Base-by-base conservation (phyloP, 1,284 basidiomycete genomes). In the Wallemia mellicola region DNA sequence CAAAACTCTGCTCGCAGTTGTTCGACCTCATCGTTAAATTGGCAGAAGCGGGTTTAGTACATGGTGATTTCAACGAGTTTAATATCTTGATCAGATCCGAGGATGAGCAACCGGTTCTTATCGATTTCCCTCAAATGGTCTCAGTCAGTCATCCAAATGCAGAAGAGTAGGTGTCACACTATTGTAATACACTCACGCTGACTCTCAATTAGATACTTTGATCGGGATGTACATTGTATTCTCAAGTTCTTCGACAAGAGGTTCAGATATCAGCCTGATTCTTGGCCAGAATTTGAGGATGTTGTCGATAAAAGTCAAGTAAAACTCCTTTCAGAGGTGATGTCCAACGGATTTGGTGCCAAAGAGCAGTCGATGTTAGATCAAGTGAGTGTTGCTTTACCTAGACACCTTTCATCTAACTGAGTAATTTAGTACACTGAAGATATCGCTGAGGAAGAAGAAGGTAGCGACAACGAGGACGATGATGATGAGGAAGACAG, bases 111-210 rank as follows among this genome's bases (percentile, higher is more conserved):
- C 86, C 92, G 2, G 73, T 96, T 60, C 79, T 99, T 30, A 98
- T 99, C 65, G 94, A 99, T 73, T 99, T 99, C 68, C 92, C 92
- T 1, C 92, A 99, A 73, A 96, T 98, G 92, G 86, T 98, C 70
- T 89, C 85, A 74, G 92, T 86, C 32, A 84, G 89, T 58, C 92
- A 99, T 67, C 79, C 81, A 66, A 95, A 99, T 69, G 94, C 92
- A 11, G 92, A 96, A 73, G 94, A 83, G 87, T 98, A n/a, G n/a
- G n/a, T n/a, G n/a, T n/a, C n/a, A n/a, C n/a, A n/a, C n/a, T n/a
- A n/a, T n/a, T n/a, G n/a, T n/a, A n/a, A n/a, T n/a, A n/a, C n/a
- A n/a, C n/a, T n/a, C n/a, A n/a, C n/a, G n/a, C n/a, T n/a, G n/a
- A n/a, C n/a, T n/a, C n/a, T n/a, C n/a, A n/a, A n/a, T n/a, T n/a